phyloP scores from a whole-genome alignment of 345 rosid genomes.

The Sapria himalayana region DNA sequence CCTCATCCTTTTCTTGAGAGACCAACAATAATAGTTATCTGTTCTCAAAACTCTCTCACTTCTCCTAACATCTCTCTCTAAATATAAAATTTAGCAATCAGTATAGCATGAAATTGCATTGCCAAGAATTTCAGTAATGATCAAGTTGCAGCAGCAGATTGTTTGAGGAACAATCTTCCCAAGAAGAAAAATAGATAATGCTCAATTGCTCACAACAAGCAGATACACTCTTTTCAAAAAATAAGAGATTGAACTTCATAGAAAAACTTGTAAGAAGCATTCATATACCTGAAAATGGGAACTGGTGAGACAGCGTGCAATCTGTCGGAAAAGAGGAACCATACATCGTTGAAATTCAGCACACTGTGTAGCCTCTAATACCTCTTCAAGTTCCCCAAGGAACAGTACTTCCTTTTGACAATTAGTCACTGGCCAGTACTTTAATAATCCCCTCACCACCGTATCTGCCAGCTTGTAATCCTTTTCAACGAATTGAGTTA shows the following conservation, averaged over 20 bases:
- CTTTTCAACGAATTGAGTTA: constrained; percentile 78
- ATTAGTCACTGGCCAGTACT: constrained; percentile 76
- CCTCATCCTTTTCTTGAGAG: too few relatives aligned
- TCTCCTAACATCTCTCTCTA: too few relatives aligned
- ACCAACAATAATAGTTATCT: too few relatives aligned
- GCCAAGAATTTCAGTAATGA: too few relatives aligned
- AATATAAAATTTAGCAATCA: too few relatives aligned
- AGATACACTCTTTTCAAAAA: background rate
- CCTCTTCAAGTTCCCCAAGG: constrained; percentile 87
- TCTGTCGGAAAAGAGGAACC: constrained; percentile 73
- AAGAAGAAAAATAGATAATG: too few relatives aligned
- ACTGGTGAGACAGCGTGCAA: constrained; percentile 67
- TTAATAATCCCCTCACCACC: constrained; percentile 62
- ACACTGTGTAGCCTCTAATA: constrained; percentile 67
- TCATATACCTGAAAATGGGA: constrained; percentile 65
- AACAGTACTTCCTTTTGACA: constrained; percentile 82
- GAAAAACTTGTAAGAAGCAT: constrained; percentile 2
- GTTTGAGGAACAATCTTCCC: too few relatives aligned
- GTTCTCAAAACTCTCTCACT: too few relatives aligned
- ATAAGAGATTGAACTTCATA: background rate
- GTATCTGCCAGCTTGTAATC: constrained; percentile 77
- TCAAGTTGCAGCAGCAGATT: too few relatives aligned
- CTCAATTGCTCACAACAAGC: too few relatives aligned
- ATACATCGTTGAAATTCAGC: constrained; percentile 70
- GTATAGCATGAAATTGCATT: too few relatives aligned